Evolutionary conservation across 2,329 filamentous ascomycete genomes (phyloP).

Genomic region (Cytospora chrysosperma): DNA sequence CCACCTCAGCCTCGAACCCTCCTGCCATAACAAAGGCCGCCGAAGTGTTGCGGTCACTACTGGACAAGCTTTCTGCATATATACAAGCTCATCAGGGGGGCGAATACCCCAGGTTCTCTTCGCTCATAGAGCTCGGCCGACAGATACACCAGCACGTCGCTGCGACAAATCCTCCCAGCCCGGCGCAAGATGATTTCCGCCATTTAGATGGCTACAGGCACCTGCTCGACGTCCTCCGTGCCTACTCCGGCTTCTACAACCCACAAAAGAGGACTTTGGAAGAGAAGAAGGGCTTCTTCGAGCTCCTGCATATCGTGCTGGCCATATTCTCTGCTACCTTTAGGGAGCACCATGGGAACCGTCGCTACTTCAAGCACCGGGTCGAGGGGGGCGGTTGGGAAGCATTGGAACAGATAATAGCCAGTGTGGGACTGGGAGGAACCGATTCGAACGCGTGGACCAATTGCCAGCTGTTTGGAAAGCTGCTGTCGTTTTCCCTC

Average conservation of each 20-base stretch:
- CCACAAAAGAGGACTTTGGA: conserved; percentile 58
- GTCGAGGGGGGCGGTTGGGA: conserved; percentile 78
- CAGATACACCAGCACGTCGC: conserved; percentile 64
- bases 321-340: conserved; percentile 74
- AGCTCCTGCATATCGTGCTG: conserved; percentile 68
- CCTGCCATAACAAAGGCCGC: conserved; percentile 58
- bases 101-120: conserved; percentile 49
- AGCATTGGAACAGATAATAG: conserved; percentile 70
- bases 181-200: conserved; percentile 77
- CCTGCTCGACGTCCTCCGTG: conserved; percentile 66
- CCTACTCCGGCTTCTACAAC: conserved; percentile 75
- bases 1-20: conserved; percentile 59
- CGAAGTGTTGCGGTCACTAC: conserved; percentile 55
- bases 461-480: conserved; percentile 74
- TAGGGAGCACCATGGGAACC: conserved; percentile 78
- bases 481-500: conserved; percentile 76
- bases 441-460: conserved; percentile 67
- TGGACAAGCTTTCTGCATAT: conserved; percentile 46
- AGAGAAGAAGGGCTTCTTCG: conserved; percentile 65
- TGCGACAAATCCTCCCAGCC: conserved; percentile 44
- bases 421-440: conserved; percentile 63
- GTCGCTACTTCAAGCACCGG: conserved; percentile 77
- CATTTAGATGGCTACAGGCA: conserved; percentile 76
- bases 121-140: conserved; percentile 57
- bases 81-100: conserved; percentile 34